Evolutionary conservation across 169 alveolate genomes (phyloP).

Genomic region (Cryptosporidium canis): DNA sequence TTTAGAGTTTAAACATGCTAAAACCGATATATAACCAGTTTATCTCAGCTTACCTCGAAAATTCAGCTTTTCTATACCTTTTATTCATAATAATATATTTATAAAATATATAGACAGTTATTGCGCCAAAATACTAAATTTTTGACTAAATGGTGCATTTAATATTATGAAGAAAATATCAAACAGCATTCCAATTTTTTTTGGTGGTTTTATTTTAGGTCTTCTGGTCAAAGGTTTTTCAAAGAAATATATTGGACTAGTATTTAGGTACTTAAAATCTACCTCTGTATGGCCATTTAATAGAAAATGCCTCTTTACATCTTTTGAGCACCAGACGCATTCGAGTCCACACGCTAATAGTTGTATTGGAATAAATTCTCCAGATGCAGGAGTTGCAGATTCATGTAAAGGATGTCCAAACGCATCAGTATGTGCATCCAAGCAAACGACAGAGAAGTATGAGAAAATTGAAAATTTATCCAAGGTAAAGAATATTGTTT

Average conservation of each 20-base stretch:
- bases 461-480: constrained; percentile 81
- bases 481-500: constrained; percentile 87
- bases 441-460: constrained; percentile 83
- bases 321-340: background rate
- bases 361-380: constrained; percentile 83
- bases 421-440: constrained; percentile 90
- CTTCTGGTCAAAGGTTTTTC: background rate
- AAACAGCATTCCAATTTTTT: background rate
- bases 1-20: background rate
- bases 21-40: background rate
- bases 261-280: background rate
- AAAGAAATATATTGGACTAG: background rate
- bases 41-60: constrained; percentile 36
- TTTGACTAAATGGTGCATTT: background rate
- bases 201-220: constrained; percentile 26
- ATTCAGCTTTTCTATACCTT: constrained; percentile 4
- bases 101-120: background rate
- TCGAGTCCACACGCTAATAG: constrained; percentile 32
- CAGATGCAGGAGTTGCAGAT: constrained; percentile 90
- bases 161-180: constrained; percentile 6
- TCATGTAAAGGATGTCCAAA: constrained; percentile 99
- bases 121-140: constrained; percentile 11
- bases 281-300: background rate
- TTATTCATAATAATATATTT: background rate
- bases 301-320: background rate